Conservation (phyloP, 306 rosid genomes). For the Castanea crenata region DNA sequence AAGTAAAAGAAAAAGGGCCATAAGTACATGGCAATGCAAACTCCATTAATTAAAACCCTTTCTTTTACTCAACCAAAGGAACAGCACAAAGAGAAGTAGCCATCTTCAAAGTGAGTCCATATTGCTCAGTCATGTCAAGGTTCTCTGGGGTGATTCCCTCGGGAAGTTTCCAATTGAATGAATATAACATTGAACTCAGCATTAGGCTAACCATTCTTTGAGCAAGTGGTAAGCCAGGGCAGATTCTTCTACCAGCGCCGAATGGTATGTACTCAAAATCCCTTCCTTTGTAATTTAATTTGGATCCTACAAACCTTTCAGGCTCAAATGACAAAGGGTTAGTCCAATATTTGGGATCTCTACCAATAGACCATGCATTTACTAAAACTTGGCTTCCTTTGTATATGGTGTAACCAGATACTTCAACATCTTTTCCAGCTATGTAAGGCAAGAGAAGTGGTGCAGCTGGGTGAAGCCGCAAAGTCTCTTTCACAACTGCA, state of each 20-base stretch:
- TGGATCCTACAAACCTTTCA: slow-evolving; percentile 39
- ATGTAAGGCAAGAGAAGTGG: slow-evolving; percentile 62
- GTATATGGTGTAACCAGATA: slow-evolving; percentile 38
- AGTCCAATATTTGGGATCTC: slow-evolving; percentile 44
- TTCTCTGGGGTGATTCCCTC: slow-evolving; percentile 31
- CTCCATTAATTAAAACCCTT: too few species aligned
- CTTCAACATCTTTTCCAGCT: slow-evolving; percentile 37
- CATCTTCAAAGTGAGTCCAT: slow-evolving; percentile 57
- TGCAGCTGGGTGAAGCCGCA: slow-evolving; percentile 50
- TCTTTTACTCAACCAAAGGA: slow-evolving; percentile 12
- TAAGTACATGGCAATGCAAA: too few species aligned
- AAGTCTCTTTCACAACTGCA: slow-evolving; percentile 58
- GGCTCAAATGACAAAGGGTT: slow-evolving; percentile 41
- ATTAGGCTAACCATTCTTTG: slow-evolving; percentile 49
- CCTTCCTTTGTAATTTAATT: slow-evolving; percentile 43
- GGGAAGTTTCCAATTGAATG: slow-evolving; percentile 57
- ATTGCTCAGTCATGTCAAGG: slow-evolving; percentile 55
- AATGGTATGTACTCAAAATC: slow-evolving; percentile 58
- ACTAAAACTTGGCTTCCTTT: slow-evolving; percentile 46
- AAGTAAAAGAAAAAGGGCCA: too few species aligned
- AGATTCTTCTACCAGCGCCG: slow-evolving; percentile 61
- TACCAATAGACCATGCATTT: slow-evolving; percentile 58
- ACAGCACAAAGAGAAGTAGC: slow-evolving; percentile 45
- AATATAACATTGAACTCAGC: slow-evolving; percentile 42
- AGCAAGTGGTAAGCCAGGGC: slow-evolving; percentile 61